Percentiles rank a stretch among this genome's conserved stretches.
These are phyloP conservation scores for Tribonema minus DNA, from an alignment of 108 stramenopile genomes.

Conservation along the genomic window DNA sequence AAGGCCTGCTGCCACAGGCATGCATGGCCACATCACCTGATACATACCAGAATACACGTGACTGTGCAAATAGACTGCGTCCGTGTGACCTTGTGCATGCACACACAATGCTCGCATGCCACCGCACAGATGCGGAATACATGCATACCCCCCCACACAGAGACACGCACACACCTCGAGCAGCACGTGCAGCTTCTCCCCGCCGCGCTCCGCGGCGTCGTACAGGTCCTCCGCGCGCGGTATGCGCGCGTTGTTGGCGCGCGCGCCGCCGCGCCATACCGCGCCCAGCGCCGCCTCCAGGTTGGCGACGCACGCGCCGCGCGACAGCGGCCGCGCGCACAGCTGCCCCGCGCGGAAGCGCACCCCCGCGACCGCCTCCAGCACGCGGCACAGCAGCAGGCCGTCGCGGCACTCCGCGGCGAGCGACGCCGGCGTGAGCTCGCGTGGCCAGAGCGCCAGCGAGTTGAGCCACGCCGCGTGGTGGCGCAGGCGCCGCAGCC, in stretches of 20 bases:
- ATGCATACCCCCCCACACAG: background rate
- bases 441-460: background rate
- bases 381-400: background rate
- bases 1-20: too few species aligned
- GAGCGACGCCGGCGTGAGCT: background rate
- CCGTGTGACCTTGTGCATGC: too few species aligned
- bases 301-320: background rate
- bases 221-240: conserved; percentile 17
- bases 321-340: background rate
- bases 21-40: too few species aligned
- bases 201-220: background rate
- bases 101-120: background rate
- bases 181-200: background rate
- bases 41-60: too few species aligned
- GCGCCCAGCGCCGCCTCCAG: conserved; percentile 12
- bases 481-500: background rate
- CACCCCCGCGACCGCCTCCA: background rate
- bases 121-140: background rate
- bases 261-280: conserved; percentile 3
- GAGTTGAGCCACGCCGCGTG: background rate
- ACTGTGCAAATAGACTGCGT: too few species aligned
- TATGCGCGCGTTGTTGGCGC: conserved; percentile 20
- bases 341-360: background rate
- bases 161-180: background rate
- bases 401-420: background rate